phyloP scores from a whole-genome alignment of 2,329 filamentous ascomycete genomes.

The Arthrocladium fulminans region DNA sequence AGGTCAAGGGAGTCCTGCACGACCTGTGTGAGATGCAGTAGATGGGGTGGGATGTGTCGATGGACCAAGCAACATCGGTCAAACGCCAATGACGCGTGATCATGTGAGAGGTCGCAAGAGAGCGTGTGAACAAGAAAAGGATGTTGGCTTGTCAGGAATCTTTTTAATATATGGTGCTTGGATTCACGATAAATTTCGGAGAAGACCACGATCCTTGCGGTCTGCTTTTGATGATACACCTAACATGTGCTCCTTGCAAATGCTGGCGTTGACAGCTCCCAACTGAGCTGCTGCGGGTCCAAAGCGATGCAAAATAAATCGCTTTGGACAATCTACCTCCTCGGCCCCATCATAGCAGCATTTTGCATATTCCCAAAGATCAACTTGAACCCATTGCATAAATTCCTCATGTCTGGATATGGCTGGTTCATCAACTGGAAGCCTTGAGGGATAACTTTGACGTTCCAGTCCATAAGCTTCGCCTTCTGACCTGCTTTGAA shows the following conservation, averaged over 20 bases:
- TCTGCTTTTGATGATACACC: too few relatives aligned
- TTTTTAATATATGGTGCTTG: too few relatives aligned
- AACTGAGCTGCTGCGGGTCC: too few relatives aligned
- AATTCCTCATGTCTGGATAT: slow-evolving; percentile 88
- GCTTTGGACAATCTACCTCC: not conserved
- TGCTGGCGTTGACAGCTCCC: too few relatives aligned
- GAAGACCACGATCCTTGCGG: too few relatives aligned
- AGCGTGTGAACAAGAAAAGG: too few relatives aligned
- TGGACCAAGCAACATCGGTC: not conserved
- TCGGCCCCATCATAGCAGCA: slow-evolving; percentile 13
- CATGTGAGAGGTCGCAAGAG: too few relatives aligned
- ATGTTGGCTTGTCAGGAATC: too few relatives aligned
- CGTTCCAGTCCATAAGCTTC: slow-evolving; percentile 66
- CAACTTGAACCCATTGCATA: slow-evolving; percentile 96
- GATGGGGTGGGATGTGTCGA: not conserved
- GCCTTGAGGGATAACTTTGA: slow-evolving; percentile 85
- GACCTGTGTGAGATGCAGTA: not conserved
- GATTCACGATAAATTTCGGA: too few relatives aligned
- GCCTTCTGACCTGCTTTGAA: slow-evolving; percentile 83
- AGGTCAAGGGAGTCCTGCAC: not conserved
- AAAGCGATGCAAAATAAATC: too few relatives aligned
- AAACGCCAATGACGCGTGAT: too few relatives aligned
- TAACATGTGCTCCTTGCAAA: too few relatives aligned
- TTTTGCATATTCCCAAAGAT: slow-evolving; percentile 59
- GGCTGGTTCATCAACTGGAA: slow-evolving; percentile 82